Base-by-base conservation (phyloP, 2,329 filamentous ascomycete genomes). In the Claviceps fusiformis region DNA sequence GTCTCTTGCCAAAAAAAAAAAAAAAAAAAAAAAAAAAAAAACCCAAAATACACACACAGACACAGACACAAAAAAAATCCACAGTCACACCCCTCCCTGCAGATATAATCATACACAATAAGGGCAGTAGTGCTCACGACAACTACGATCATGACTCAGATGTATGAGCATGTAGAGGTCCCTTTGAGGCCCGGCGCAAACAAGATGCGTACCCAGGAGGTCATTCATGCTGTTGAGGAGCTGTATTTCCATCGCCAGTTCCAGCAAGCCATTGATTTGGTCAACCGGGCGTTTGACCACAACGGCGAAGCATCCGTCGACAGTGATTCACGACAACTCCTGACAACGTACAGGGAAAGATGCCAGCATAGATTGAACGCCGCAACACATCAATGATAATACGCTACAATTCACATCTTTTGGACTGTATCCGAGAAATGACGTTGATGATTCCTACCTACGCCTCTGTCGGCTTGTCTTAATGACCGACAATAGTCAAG, bases 221-320 rank as follows among this genome's bases (percentile, higher is more conserved):
- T 78, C 10, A 56, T 80, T 24, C 77, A 81, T 61, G 79, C 78
- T 0, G 74, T 78, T 8, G 78, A 81, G 62, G 79, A 82, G 64
- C 68, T 81, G 48, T 81, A 81, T 61, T 81, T 78, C 63, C 75
- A 75, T 59, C 65, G 70, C 6, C 67, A 72, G 39, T 81, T 72
- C 56, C 63, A 64, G 1, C 72, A 77, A 54, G 77, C 72, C 2
- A 67, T 70, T n/a, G 60, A 62, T 11, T 71, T 81, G 48, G 65
- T 73, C 6, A 55, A 60, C 2, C 59, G 61, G 5, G 64, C 74
- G 0, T 62, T 78, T 6, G 59, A 60, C 7, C 64, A 63, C 5
- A 62, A 60, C 8, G 63, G 59, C 15, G 61, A 58, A 4, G 59
- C 62, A 5, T 68, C 63, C 7, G 56, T 80, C 13, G 77, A 80